Evolutionary conservation across 1,284 basidiomycete genomes (phyloP).

Genomic region (Puccinia triticina): DNA sequence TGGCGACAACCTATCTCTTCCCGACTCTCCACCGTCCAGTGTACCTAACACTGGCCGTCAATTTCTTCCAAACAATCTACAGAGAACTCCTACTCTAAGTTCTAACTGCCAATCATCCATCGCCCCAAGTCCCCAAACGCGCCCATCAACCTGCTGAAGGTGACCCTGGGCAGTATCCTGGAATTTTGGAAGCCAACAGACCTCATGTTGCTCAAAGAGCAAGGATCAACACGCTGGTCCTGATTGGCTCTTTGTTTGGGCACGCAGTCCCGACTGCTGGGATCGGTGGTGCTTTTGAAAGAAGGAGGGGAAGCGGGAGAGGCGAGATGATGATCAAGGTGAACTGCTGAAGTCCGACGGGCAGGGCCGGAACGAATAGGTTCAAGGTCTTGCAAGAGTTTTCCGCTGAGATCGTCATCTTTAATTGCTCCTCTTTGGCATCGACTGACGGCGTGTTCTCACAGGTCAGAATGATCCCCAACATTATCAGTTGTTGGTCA

Average conservation of each 20-base stretch:
- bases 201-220: background rate
- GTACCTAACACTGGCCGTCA: background rate
- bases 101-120: background rate
- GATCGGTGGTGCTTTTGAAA: background rate
- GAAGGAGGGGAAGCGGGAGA: background rate
- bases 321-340: slow-evolving; percentile 20
- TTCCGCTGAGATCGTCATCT: slow-evolving; percentile 1
- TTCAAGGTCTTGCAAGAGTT: slow-evolving; percentile 5
- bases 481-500: background rate
- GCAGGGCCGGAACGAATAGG: background rate
- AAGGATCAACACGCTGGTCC: background rate
- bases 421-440: slow-evolving; percentile 3
- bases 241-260: background rate
- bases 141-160: background rate
- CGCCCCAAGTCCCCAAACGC: background rate
- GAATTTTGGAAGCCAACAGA: background rate
- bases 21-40: background rate
- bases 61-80: background rate
- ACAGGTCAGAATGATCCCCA: slow-evolving; percentile 68
- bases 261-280: background rate
- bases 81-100: background rate
- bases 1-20: background rate
- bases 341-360: background rate
- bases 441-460: slow-evolving; percentile 71
- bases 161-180: background rate